phyloP scores from a whole-genome alignment of 176 grass and related monocot species.

The Areca catechu region DNA sequence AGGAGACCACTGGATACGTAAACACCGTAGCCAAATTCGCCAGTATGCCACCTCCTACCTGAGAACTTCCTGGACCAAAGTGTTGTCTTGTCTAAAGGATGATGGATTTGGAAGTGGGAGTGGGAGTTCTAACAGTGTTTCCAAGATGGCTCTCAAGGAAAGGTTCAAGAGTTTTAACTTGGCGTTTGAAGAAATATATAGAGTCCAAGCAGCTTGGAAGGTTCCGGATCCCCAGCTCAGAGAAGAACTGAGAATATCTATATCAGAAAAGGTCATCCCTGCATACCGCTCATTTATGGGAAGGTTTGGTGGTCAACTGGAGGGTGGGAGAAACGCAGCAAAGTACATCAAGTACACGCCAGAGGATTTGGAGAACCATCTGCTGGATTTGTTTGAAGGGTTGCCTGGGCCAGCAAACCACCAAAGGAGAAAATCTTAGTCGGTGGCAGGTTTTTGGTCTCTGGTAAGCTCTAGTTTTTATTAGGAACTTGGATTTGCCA shows the following conservation, averaged over 20 bases:
- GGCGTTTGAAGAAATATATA: slow-evolving; percentile 81
- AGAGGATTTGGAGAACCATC: slow-evolving; percentile 78
- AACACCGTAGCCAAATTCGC: slow-evolving; percentile 61
- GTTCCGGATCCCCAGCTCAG: slow-evolving; percentile 75
- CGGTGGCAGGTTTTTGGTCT: not conserved
- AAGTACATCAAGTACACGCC: slow-evolving; percentile 76
- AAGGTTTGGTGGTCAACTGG: slow-evolving; percentile 65
- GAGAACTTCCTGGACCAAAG: slow-evolving; percentile 83
- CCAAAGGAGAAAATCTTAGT: slow-evolving; percentile 47
- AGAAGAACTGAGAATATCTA: slow-evolving; percentile 93
- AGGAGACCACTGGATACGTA: slow-evolving; percentile 74
- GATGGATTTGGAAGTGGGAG: slow-evolving; percentile 39
- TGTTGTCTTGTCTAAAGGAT: slow-evolving; percentile 76
- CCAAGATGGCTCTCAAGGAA: slow-evolving; percentile 69
- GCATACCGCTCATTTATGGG: slow-evolving; percentile 92
- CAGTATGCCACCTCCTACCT: slow-evolving; percentile 84
- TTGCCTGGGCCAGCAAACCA: slow-evolving; percentile 49
- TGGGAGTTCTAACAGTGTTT: slow-evolving; percentile 52
- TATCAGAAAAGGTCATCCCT: slow-evolving; percentile 89
- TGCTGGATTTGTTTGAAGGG: slow-evolving; percentile 85
- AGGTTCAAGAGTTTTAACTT: slow-evolving; percentile 92
- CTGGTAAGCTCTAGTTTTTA: slow-evolving; percentile 8
- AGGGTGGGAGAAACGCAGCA: slow-evolving; percentile 50
- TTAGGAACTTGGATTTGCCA: not conserved
- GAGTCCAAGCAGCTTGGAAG: slow-evolving; percentile 83